Percentiles rank a stretch among this genome's conserved stretches.
These are phyloP conservation scores for Leccinum huronense DNA, from an alignment of 1,284 basidiomycete genomes.

Conservation along the genomic window DNA sequence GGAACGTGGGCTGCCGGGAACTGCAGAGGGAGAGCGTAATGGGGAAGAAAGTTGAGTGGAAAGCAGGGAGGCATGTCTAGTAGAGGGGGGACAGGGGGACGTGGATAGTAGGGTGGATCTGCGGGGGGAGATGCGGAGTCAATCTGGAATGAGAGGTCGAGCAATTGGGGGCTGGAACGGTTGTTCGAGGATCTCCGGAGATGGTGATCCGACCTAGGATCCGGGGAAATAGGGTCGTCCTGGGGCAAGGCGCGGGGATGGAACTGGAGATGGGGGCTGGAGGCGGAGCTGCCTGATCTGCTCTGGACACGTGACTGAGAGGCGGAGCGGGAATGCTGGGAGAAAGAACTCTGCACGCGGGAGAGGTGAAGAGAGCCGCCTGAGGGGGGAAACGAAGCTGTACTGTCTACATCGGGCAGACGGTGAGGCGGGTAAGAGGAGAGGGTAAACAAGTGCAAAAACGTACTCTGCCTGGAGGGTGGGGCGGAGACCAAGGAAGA, in stretches of 20 bases:
- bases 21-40: conserved; percentile 30
- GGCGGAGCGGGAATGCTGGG: conserved; percentile 31
- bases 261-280: conserved; percentile 41
- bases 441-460: conserved; percentile 20
- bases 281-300: conserved; percentile 42
- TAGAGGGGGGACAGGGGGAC: conserved; percentile 19
- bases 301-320: conserved; percentile 44
- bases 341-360: conserved; percentile 36
- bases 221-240: conserved; percentile 24
- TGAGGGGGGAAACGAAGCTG: conserved; percentile 21
- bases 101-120: conserved; percentile 23
- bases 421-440: conserved; percentile 9
- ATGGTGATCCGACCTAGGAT: conserved; percentile 30
- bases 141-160: conserved; percentile 22
- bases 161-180: conserved; percentile 23
- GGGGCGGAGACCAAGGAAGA: conserved; percentile 22
- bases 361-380: conserved; percentile 31
- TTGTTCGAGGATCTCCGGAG: conserved; percentile 17
- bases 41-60: conserved; percentile 18
- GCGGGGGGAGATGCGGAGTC: conserved; percentile 14
- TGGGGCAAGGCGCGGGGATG: conserved; percentile 34
- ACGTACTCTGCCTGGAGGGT: conserved; percentile 51
- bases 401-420: conserved; percentile 25
- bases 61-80: conserved; percentile 28
- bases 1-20: conserved; percentile 24